Percentiles rank a stretch among this genome's conserved stretches.
phyloP scores from a whole-genome alignment of 179 eudicot genomes.

The Carnegiea gigantea region DNA sequence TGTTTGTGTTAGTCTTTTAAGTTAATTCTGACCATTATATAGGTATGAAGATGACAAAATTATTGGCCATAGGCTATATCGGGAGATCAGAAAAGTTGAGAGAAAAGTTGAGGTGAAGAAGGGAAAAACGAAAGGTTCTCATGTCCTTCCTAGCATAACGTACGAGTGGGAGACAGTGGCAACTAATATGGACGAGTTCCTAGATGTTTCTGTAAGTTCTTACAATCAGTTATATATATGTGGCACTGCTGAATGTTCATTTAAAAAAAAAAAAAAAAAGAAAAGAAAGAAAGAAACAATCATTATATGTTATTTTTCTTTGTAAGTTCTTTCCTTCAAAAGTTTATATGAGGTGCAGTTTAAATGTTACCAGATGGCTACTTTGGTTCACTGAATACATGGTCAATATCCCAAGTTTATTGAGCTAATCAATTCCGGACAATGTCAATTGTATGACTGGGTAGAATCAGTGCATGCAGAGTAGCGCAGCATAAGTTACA shows the following conservation, averaged over 20 bases:
- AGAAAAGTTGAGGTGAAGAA: conserved; percentile 74
- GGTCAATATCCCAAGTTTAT: neutral
- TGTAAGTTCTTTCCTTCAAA: neutral
- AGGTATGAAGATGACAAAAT: conserved; percentile 96
- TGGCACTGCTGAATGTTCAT: neutral
- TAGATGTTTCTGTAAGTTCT: conserved; percentile 83
- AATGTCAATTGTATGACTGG: neutral
- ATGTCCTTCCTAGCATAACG: conserved; percentile 59
- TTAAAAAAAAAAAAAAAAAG: too few species aligned
- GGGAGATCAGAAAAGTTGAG: conserved; percentile 85
- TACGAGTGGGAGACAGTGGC: conserved; percentile 95
- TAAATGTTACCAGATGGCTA: neutral
- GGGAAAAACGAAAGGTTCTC: conserved; percentile 70
- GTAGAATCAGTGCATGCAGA: neutral
- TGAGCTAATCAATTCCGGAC: neutral
- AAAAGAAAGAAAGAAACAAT: too few species aligned
- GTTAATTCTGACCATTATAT: conserved; percentile 8
- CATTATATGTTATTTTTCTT: neutral
- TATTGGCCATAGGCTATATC: conserved; percentile 88
- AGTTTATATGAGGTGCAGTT: neutral
- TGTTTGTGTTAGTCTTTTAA: neutral
- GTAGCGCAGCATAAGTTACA: neutral
- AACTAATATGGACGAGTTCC: conserved; percentile 90
- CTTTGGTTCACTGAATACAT: neutral
- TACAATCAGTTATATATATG: neutral